Evolutionary conservation across 352 stramenopile species (phyloP), one percentile per base, ranked within the genome.

Genomic region (Globisporangium nunn): DNA sequence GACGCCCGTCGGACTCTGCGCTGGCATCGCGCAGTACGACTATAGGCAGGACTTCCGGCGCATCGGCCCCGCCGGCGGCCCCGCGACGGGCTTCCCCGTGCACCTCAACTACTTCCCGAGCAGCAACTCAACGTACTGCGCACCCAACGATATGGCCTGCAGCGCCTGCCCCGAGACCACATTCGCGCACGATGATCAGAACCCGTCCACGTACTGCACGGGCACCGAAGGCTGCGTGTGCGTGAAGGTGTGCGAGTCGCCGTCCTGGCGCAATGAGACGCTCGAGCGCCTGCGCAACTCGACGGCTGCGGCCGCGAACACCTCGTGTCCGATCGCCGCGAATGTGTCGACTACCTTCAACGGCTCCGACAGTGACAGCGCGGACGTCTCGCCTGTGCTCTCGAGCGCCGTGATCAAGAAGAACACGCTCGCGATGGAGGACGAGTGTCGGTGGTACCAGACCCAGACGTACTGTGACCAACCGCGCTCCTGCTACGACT

Each of bases 381-480:
- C 18, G 23, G 18, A 64, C 30, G 45, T 44, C 4, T 59, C 44
- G 28, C 40, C 49, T 14, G 8, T 35, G 12, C n/a, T 50, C 30
- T 8, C 29, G 18, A 46, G 15, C 14, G 37, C 47, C 14, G 0
- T 3, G 0, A n/a, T 50, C n/a, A 47, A 23, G 18, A 87, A 78
- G 62, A 72, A 72, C 53, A 50, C 64, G 40, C 74, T 75, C 56
- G 62, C 74, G 8, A 61, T 53, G 30, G 64, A 72, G 6, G 61
- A 85, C 50, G 62, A 65, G 47, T 87, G 77, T 58, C 75, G 71
- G 64, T 87, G 77, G 77, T 81, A 85, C 61, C 74, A 84, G 62
- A 87, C 81, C 56, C 73, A 78, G 54, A 83, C 74, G 6, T 67
- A 63, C 50, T 40, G 75, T 50, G 67, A 73, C 46, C 67, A 61